Evolutionary conservation across 352 stramenopile species (phyloP), one percentile per base, ranked within the genome.

Genomic region (Lagenidium giganteum): DNA sequence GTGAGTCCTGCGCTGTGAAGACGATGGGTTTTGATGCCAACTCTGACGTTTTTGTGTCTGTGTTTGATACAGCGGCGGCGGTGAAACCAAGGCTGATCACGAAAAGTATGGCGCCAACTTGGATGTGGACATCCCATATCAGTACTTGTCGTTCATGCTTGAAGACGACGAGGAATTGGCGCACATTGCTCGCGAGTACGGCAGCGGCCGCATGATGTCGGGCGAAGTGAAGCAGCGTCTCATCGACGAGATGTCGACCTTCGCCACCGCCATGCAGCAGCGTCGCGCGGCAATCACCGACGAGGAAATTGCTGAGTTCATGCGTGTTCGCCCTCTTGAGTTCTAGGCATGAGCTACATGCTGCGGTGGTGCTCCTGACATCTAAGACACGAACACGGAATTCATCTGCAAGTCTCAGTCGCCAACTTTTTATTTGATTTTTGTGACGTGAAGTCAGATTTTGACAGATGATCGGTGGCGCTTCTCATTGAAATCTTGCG

Each of bases 121-220:
- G 26, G 93, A 99, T 24, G 83, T 98, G 5, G 97, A 99, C 67
- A 98, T 99, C 29, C 81, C 93, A 29, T 99, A 97, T 67, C 95
- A 99, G 76, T 99, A 98, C 83, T 65, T 99, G 35, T 89, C 79
- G 30, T 99, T 99, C 70, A 99, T 99, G 73, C 76, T 99, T 33
- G 96, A 99, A 54, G 96, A 99, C 57, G 97, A 99, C 55, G 94
- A 97, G 8, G 83, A 99, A 67, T 78, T 99, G 38, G 82, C 65
- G 18, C 67, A 83, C 41, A 96, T 98, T 53, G 95, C 80, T 14
- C 57, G 75, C n/a, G 90, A 99, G 50, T 99, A 99, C 66, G 86
- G 84, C 36, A 87, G 79, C 14, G 97, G 97, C 26, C 88, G 77
- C 33, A 97, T 97, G 57, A 97, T 96, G 73, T 99, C 97, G 9